These are phyloP conservation scores for Alternaria sp. DNA, from an alignment of 2,329 filamentous ascomycete species.

Conservation along the genomic window DNA sequence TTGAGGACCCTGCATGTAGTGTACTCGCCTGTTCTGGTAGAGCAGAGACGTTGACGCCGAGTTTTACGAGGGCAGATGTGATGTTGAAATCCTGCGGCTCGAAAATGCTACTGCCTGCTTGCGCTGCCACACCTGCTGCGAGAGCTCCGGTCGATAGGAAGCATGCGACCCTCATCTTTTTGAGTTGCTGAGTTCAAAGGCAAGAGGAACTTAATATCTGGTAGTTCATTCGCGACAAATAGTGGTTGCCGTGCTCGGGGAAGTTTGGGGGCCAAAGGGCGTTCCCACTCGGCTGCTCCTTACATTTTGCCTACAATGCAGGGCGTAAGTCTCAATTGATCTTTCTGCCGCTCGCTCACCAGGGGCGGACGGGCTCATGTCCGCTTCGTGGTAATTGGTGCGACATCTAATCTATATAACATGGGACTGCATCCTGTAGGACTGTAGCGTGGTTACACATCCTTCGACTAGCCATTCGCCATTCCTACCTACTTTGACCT, in stretches of 20 bases:
- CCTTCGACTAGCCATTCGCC: too few species aligned
- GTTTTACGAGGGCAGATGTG: slow-evolving; percentile 2
- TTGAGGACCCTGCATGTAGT: not conserved
- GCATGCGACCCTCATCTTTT: slow-evolving; percentile 1
- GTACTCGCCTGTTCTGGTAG: slow-evolving; percentile 1
- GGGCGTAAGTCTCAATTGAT: not conserved
- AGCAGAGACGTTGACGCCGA: slow-evolving; percentile 8
- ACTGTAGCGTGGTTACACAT: not conserved
- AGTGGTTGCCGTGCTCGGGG: not conserved
- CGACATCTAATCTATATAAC: not conserved
- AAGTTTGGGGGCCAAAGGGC: not conserved
- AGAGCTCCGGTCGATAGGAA: not conserved
- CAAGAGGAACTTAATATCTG: not conserved
- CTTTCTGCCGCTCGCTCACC: not conserved
- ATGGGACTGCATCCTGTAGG: slow-evolving; percentile 4
- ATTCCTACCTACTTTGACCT: not conserved
- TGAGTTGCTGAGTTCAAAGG: not conserved
- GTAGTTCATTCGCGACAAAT: not conserved
- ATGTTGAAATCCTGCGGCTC: slow-evolving; percentile 16
- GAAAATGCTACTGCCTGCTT: not conserved
- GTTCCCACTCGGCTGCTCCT: not conserved
- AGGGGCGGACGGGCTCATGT: not conserved
- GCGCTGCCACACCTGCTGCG: slow-evolving; percentile 1
- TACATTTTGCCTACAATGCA: not conserved
- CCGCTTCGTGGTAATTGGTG: not conserved